Percentiles rank a stretch among this genome's conserved stretches.
Conservation (phyloP, 1,284 basidiomycete species). For the Trametes hirsuta region DNA sequence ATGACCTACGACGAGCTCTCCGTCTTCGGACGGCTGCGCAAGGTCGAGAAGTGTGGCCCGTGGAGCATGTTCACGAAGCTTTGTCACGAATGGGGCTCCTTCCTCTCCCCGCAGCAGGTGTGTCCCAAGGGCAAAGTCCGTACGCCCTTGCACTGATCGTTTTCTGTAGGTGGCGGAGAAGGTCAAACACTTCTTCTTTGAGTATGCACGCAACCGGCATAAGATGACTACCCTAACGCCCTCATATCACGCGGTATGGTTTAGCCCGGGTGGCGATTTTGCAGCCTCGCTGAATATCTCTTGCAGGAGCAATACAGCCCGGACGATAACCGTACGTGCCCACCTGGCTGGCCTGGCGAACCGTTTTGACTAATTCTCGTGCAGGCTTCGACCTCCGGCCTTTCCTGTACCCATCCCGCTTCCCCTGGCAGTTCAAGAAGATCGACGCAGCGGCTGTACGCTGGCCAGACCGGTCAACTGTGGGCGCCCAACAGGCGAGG, state of each 20-base stretch:
- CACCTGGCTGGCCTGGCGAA: no score
- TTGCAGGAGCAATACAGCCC: slow-evolving; percentile 90
- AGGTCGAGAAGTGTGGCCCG: slow-evolving; percentile 96
- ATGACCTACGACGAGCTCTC: slow-evolving; percentile 99
- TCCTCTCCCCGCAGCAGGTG: slow-evolving; percentile 81
- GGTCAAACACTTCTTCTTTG: slow-evolving; percentile 97
- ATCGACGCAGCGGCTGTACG: slow-evolving; percentile 84
- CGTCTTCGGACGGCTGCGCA: slow-evolving; percentile 90
- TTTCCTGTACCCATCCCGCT: slow-evolving; percentile 93
- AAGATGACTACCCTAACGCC: slow-evolving; percentile 99
- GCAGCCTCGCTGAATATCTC: neutral
- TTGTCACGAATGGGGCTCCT: slow-evolving; percentile 88
- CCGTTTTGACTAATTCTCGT: neutral
- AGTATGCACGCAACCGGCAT: slow-evolving; percentile 95
- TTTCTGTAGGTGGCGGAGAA: slow-evolving; percentile 86
- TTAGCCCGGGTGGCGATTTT: neutral
- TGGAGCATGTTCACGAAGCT: slow-evolving; percentile 97
- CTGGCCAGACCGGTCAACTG: slow-evolving; percentile 69
- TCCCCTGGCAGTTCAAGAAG: slow-evolving; percentile 95
- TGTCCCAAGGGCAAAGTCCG: slow-evolving; percentile 12
- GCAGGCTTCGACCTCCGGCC: slow-evolving; percentile 93
- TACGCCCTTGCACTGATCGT: neutral
- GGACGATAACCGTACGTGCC: slow-evolving; percentile 88
- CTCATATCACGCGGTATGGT: slow-evolving; percentile 88
- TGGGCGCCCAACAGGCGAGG: slow-evolving; percentile 24